Evolutionary conservation across 2,329 filamentous ascomycete genomes (phyloP), one percentile per base, ranked within the genome.

Genomic region (Pyrenophora seminiperda): DNA sequence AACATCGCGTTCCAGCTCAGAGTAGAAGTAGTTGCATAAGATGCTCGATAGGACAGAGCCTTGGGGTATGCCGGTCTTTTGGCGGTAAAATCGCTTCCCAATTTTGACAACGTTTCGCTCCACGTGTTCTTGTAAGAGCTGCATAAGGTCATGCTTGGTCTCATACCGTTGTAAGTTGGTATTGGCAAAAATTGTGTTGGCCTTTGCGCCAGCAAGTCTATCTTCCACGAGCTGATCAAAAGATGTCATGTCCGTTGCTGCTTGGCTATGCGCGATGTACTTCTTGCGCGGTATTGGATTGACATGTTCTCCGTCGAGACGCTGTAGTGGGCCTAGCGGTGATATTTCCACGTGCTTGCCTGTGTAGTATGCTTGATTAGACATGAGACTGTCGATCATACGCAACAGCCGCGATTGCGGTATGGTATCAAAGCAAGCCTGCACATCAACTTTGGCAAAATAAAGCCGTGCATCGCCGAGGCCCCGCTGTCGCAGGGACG

Each of bases 1-100:
- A 11, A 87, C 77, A 19, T 85, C 79, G 5, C 75, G 74, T 72
- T 99, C 94, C 1, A 97, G 82, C 55, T 94, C 86, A 5, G 90
- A 92, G 68, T 99, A 99, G 72, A 97, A 97, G 74, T 96, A 93
- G 73, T 91, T 97, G 78, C 94, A 97, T 4, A 99, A 79, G 32
- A 91, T 79, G 34, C 88, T 89, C 0, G 92, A 97, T 4, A 99
- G 71, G 1, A 97, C 82, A 0, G 92, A 97, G 6, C 94, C 94
- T 71, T 99, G 94, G 0, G 94, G 92, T 31, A 99, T 97, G 11
- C 94, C 94, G 17, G 82, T 78, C 70, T 86, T 93, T 70, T 99
- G 94, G 18, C 90, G 83, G 70, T 94, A 97, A 70, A 86, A 91
- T 60, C 87, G 90, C 75, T 91, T 93, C 39, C 91, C 92, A 31